Percentiles rank a stretch among this genome's conserved stretches.
Evolutionary conservation across 345 rosid genomes (phyloP).

Genomic region (Carallia pectinifolia): DNA sequence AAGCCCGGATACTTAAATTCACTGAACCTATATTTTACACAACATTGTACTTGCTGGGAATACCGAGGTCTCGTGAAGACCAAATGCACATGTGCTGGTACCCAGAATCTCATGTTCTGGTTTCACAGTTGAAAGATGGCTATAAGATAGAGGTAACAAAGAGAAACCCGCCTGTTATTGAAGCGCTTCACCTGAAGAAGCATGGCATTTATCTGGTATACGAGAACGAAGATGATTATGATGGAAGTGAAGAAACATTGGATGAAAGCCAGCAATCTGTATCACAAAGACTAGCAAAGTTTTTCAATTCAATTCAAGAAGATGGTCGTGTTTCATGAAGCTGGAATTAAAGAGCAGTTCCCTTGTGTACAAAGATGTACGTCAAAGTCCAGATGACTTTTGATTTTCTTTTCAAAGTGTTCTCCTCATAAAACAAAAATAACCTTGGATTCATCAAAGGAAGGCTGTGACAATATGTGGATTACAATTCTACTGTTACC

Average conservation of each 20-base stretch:
- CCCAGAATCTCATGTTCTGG: constrained; percentile 31
- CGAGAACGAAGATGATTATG: constrained; percentile 49
- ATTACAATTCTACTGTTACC: no score
- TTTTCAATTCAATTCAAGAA: constrained; percentile 32
- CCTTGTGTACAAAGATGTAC: no score
- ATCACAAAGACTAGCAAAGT: constrained; percentile 42
- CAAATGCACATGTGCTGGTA: constrained; percentile 56
- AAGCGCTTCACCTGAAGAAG: constrained; percentile 41
- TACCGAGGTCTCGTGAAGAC: constrained; percentile 42
- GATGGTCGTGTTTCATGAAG: background rate
- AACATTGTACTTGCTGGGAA: constrained; percentile 39
- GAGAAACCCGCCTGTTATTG: constrained; percentile 17
- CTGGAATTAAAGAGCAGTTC: background rate
- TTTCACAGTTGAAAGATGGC: constrained; percentile 36
- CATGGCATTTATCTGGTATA: constrained; percentile 43
- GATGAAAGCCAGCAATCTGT: constrained; percentile 35
- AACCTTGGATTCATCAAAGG: no score
- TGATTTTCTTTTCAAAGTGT: no score
- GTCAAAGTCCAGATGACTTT: no score
- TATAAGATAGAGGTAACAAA: constrained; percentile 29
- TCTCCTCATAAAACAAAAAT: no score
- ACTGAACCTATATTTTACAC: background rate
- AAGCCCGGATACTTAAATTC: constrained; percentile 35
- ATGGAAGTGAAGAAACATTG: constrained; percentile 38
- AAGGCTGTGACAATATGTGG: no score